phyloP scores from a whole-genome alignment of 768 basidiomycete species.

The Pleurotus tuber-regium region DNA sequence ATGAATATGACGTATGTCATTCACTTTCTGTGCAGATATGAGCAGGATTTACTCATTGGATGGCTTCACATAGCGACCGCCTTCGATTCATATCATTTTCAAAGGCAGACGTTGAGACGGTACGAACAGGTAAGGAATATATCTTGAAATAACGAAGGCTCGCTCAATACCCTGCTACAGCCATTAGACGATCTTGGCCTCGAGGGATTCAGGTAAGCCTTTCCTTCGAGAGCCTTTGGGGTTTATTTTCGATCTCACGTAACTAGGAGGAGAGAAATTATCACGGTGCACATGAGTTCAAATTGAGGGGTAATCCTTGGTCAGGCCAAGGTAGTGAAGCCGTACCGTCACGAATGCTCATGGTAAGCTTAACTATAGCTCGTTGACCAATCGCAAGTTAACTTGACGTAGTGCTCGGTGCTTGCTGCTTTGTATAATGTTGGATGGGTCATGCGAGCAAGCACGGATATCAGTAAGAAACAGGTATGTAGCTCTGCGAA shows the following conservation, averaged over 20 bases:
- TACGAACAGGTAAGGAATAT: not conserved
- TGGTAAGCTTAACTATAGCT: not conserved
- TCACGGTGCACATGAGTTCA: conserved; percentile 11
- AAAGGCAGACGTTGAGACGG: not conserved
- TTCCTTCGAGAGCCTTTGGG: not conserved
- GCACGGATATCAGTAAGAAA: conserved; percentile 8
- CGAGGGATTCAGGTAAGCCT: conserved; percentile 2
- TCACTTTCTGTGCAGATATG: not conserved
- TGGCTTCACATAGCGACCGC: not conserved
- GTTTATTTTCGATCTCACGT: not conserved
- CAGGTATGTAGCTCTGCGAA: not conserved
- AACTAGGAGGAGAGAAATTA: conserved; percentile 6
- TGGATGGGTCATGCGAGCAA: conserved; percentile 2
- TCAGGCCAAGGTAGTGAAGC: conserved; percentile 6
- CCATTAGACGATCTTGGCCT: not conserved
- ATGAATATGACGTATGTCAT: conserved; percentile 1
- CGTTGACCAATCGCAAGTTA: not conserved
- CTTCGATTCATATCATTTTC: conserved; percentile 7
- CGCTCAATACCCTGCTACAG: not conserved
- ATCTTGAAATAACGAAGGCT: no score
- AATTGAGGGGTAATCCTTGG: conserved; percentile 9
- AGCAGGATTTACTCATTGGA: not conserved
- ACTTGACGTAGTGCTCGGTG: not conserved
- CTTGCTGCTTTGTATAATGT: not conserved
- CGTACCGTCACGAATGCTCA: conserved; percentile 7